A percentile compares a stretch with the other conserved stretches of the same genome.
Conservation (phyloP, 2,329 filamentous ascomycete species). For the Ambrosiella cleistominuta region DNA sequence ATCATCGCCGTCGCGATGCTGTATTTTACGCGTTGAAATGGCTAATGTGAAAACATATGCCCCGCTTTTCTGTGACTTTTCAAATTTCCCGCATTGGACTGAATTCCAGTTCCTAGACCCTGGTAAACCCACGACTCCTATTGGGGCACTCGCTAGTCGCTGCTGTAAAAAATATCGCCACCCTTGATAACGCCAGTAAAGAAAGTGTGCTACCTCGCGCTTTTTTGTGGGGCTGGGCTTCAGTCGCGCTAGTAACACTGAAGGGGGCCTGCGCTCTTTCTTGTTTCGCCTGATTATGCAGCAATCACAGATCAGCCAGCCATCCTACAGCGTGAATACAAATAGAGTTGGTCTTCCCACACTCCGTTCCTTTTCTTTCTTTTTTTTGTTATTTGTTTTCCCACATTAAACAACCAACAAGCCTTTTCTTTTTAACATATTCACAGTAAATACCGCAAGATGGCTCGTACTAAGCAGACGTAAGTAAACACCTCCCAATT, state of each 20-base stretch:
- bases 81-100: background rate
- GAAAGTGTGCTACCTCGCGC: background rate
- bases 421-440: slow-evolving; percentile 18
- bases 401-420: slow-evolving; percentile 22
- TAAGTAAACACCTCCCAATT: slow-evolving; percentile 10
- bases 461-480: slow-evolving; percentile 50
- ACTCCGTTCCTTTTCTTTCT: slow-evolving; percentile 13
- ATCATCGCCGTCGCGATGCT: too few relatives aligned
- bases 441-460: slow-evolving; percentile 26
- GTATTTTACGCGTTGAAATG: too few relatives aligned
- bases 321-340: slow-evolving; percentile 17
- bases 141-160: too few relatives aligned
- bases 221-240: slow-evolving; percentile 5
- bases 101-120: background rate
- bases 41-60: background rate
- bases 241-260: background rate
- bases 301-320: slow-evolving; percentile 15
- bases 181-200: background rate
- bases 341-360: slow-evolving; percentile 15
- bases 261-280: background rate
- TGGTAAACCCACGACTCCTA: too few relatives aligned
- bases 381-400: slow-evolving; percentile 5
- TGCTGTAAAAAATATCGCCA: background rate
- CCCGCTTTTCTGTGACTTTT: background rate
- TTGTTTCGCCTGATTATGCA: background rate